Evolutionary conservation across 176 grass and related monocot species (phyloP), one percentile per base, ranked within the genome.

Genomic region (Luzula sylvatica): DNA sequence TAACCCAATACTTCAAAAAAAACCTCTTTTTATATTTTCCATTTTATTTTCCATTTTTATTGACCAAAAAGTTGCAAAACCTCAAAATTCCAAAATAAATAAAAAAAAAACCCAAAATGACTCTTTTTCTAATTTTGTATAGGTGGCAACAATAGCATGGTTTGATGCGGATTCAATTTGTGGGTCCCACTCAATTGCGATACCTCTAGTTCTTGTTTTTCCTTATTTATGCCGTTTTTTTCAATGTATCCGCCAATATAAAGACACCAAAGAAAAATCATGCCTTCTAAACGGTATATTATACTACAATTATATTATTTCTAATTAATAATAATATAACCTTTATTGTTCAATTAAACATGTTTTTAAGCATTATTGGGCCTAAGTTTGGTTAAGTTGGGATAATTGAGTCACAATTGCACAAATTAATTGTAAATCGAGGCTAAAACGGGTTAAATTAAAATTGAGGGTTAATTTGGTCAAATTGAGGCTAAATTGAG

Each of bases 71-170:
- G 11, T 52, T 53, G 50, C 27, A 53, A 15, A 26, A 54, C 49
- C 4, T 29, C 11, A 40, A 40, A 40, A 11, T 40, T 5, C 12
- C 16, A 11, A 15, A 15, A 14, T 41, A 42, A 23, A 14, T 41
- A 38, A 59, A 59, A 12, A 1, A 1, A 23, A 59, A 42, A 11
- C 8, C 35, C 8, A 32, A 42, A 22, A 6, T 23, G 16, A 7
- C 7, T 42, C 25, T 24, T 58, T 3, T 39, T 23, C 15, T 58
- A 41, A 15, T 52, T 48, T 27, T 78, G 53, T 71, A 42, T 53
- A 98, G 93, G 93, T 98, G 16, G 93, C 86, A 11, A 98, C 93
- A 50, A 98, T 83, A 2, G 93, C 93, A 68, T 98, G 93, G 93
- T 90, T 98, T 55, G 86, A 98, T 65, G 93, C 93, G 52, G 86